These are phyloP conservation scores for Mycena chlorophos DNA, from an alignment of 768 basidiomycete species.

Conservation along the genomic window DNA sequence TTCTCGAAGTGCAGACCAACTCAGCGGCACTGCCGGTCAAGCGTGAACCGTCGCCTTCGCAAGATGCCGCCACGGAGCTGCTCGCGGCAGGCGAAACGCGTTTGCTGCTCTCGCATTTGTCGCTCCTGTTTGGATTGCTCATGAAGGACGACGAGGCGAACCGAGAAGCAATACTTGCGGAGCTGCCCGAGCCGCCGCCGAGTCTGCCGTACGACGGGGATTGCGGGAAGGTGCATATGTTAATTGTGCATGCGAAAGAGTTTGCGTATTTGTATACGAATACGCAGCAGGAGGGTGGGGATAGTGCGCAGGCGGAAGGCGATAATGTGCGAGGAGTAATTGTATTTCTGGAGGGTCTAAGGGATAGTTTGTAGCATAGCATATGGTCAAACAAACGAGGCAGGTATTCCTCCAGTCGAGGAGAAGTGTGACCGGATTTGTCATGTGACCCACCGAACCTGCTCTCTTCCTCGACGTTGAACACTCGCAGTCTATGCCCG, in stretches of 20 bases:
- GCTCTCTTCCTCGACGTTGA: neutral
- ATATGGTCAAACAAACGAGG: no score
- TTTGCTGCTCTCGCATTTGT: constrained; percentile 71
- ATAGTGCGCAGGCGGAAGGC: constrained; percentile 33
- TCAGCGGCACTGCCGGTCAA: constrained; percentile 24
- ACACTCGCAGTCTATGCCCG: neutral
- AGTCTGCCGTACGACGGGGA: constrained; percentile 14
- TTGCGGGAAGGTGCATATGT: constrained; percentile 31
- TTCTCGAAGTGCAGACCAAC: constrained; percentile 20
- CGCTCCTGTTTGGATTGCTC: constrained; percentile 67
- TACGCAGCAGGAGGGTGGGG: constrained; percentile 21
- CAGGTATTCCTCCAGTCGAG: neutral
- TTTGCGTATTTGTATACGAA: constrained; percentile 49
- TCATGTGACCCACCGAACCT: neutral
- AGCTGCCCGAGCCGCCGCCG: constrained; percentile 26
- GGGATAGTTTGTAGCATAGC: constrained; percentile 21
- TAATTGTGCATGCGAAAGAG: constrained; percentile 46
- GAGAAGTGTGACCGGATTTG: neutral
- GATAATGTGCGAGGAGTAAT: constrained; percentile 52
- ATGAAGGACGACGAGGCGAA: constrained; percentile 43
- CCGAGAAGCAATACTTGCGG: constrained; percentile 34
- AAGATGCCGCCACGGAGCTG: constrained; percentile 24
- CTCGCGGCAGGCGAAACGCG: constrained; percentile 40
- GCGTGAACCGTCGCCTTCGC: constrained; percentile 24
- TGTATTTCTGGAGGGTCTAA: constrained; percentile 49